These are phyloP conservation scores for Pseudodiploospora longispora DNA, from an alignment of 2,329 filamentous ascomycete genomes.

Conservation along the genomic window DNA sequence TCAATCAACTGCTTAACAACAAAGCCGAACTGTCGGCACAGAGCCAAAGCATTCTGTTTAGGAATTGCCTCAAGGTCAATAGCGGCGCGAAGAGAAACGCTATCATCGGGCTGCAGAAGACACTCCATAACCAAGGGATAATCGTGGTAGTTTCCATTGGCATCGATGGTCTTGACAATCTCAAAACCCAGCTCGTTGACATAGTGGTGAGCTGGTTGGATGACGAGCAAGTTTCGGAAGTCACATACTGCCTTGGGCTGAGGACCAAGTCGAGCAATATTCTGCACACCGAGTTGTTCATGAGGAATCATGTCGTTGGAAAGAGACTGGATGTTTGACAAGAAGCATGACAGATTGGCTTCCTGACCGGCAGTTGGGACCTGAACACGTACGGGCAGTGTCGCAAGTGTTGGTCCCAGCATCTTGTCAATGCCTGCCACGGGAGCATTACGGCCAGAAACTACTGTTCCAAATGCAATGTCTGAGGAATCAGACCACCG, in stretches of 20 bases:
- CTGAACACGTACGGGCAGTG: slow-evolving; percentile 1
- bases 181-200: slow-evolving; percentile 2
- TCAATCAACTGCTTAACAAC: too few species aligned
- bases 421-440: neutral
- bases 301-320: slow-evolving; percentile 1
- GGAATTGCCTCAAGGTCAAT: neutral
- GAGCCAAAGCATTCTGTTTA: neutral
- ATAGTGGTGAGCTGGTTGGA: neutral
- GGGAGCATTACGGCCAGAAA: neutral
- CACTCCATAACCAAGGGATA: slow-evolving; percentile 6
- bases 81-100: neutral
- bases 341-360: neutral
- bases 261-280: slow-evolving; percentile 1
- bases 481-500: neutral
- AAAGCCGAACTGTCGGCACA: too few species aligned
- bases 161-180: slow-evolving; percentile 1
- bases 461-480: slow-evolving; percentile 1
- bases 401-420: slow-evolving; percentile 6
- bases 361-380: neutral
- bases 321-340: neutral
- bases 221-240: slow-evolving; percentile 6
- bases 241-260: neutral
- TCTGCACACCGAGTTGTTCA: slow-evolving; percentile 7
- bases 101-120: slow-evolving; percentile 1
- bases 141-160: neutral